A percentile compares a stretch with the other conserved stretches of the same genome.
phyloP scores from a whole-genome alignment of 2,329 filamentous ascomycete species.

The Conoideocrella luteorostrata region DNA sequence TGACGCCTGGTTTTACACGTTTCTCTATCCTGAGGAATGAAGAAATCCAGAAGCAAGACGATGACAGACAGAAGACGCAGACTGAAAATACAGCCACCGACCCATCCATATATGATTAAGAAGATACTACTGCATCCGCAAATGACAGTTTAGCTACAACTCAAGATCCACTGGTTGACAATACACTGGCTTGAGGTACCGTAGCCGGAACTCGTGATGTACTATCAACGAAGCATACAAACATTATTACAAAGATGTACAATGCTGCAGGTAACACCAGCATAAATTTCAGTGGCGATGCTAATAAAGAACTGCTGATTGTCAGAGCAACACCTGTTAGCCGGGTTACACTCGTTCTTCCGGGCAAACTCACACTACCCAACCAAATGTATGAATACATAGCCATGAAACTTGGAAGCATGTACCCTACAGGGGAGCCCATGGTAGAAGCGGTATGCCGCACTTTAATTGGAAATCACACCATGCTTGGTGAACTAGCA shows the following conservation, averaged over 20 bases:
- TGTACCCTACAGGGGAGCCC: slow-evolving; percentile 8
- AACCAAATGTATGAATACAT: slow-evolving; percentile 4
- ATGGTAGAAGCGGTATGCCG: slow-evolving; percentile 9
- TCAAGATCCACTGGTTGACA: too few relatives aligned
- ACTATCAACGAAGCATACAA: not conserved
- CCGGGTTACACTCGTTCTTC: slow-evolving; percentile 1
- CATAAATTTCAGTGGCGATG: not conserved
- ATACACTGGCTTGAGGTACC: too few relatives aligned
- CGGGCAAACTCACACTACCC: slow-evolving; percentile 7
- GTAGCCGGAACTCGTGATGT: not conserved
- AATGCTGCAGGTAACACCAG: slow-evolving; percentile 1
- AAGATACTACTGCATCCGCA: too few relatives aligned
- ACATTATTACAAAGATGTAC: not conserved
- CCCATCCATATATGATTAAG: too few relatives aligned
- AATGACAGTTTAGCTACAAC: too few relatives aligned
- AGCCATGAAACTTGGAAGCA: slow-evolving; percentile 2
- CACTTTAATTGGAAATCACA: slow-evolving; percentile 8
- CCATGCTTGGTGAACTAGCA: slow-evolving; percentile 3
- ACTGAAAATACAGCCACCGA: not conserved
- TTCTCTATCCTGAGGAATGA: not conserved
- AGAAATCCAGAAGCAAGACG: not conserved
- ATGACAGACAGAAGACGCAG: not conserved
- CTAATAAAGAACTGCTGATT: not conserved
- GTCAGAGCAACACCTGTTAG: slow-evolving; percentile 3
- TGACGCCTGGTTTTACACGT: slow-evolving; percentile 2